Percentiles rank a stretch among this genome's conserved stretches.
phyloP scores from a whole-genome alignment of 257 asterid genomes.

The Handroanthus guayacan region DNA sequence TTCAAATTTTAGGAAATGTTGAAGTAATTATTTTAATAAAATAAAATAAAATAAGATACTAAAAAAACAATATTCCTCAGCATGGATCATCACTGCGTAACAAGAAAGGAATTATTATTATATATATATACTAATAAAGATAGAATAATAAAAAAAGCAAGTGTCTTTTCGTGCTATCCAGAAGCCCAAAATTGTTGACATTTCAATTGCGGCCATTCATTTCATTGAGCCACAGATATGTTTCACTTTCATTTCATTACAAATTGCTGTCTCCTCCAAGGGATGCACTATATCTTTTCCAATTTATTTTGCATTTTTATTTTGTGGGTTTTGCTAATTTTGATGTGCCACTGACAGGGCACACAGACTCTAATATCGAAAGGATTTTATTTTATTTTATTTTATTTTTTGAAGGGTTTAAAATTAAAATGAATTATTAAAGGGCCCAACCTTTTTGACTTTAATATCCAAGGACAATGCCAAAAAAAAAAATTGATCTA shows the following conservation, averaged over 20 bases:
- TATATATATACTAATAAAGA: no score
- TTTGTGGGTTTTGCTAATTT: background rate
- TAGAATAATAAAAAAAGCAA: no score
- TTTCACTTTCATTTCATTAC: slow-evolving; percentile 30
- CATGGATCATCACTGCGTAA: slow-evolving; percentile 14
- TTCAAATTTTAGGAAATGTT: no score
- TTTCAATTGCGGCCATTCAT: slow-evolving; percentile 35
- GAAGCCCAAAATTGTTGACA: slow-evolving; percentile 52
- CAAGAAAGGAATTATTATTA: slow-evolving; percentile 6
- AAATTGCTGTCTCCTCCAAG: slow-evolving; percentile 43
- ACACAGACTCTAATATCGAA: background rate
- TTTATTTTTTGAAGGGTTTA: no score
- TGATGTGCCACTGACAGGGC: background rate
- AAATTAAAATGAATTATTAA: background rate
- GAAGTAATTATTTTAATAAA: no score
- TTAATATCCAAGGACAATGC: background rate
- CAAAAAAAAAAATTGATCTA: slow-evolving; percentile 5
- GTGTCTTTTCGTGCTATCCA: slow-evolving; percentile 43
- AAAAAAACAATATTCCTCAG: slow-evolving; percentile 8
- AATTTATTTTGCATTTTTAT: background rate
- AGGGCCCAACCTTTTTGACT: slow-evolving; percentile 36
- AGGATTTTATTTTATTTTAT: slow-evolving; percentile 19
- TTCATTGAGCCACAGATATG: slow-evolving; percentile 38
- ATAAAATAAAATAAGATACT: no score
- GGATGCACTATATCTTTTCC: slow-evolving; percentile 34